Evolutionary conservation across 2,329 filamentous ascomycete genomes (phyloP), one percentile per base, ranked within the genome.

Genomic region (Stagonosporopsis cucurbitacearum): DNA sequence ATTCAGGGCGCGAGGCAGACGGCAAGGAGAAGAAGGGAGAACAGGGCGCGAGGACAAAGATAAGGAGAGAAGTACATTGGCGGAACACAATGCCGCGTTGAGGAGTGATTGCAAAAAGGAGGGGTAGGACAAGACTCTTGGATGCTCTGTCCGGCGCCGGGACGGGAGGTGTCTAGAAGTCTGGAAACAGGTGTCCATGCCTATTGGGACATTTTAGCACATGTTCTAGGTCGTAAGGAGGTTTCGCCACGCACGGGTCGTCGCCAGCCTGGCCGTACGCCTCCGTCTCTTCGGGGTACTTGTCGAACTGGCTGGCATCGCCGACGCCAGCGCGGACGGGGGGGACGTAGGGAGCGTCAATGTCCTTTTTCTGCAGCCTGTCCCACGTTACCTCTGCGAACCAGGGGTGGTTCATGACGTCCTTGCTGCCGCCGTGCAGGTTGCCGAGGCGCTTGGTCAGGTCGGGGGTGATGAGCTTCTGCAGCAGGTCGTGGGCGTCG

Each of bases 301-400:
- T 91, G 79, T 99, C 95, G 73, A 99, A 99, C 77, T 97, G 91
- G 78, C 93, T 97, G 47, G 95, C 92, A 79, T 99, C 95, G 56
- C 95, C 95, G 26, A 92, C 89, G 37, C 95, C 95, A 37, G 92
- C 93, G 75, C 95, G 90, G 59, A 99, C 94, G 0, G 95, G 95
- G 15, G 95, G 95, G 51, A 96, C 95, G 74, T 99, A 99, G 5
- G 95, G 95, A 33, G 95, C 95, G 77, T 99, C 95, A 59, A 99
- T 99, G 70, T 99, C 95, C 79, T 97, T 98, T 75, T 92, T 90
- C 33, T 90, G 88, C 67, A 99, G 80, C 60, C 95, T 84, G 71
- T 99, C 95, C 95, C 95, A 99, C 2, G 95, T 98, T 47, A 99
- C 95, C 78, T 99, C 95, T 7, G 91, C 85, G 72, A 99, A 99